Percentiles rank a stretch among this genome's conserved stretches.
Conservation (phyloP, 805 yeast genomes). For the Scheffersomyces lignosus region DNA sequence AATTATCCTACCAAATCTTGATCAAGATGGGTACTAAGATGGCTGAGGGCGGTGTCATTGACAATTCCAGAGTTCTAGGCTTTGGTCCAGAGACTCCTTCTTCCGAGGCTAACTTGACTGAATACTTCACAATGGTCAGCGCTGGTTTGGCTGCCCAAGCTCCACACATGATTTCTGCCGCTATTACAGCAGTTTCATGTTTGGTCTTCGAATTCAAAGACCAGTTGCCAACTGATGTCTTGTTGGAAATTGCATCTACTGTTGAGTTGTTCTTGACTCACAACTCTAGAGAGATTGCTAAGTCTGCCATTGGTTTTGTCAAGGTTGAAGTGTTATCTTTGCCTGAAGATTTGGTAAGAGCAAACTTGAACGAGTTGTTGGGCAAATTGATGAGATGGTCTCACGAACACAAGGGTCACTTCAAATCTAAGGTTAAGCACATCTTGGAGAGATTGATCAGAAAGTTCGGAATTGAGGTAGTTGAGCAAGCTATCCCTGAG, state of each 20-base stretch:
- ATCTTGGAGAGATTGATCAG: conserved; percentile 88
- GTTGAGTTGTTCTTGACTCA: conserved; percentile 89
- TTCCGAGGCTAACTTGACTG: conserved; percentile 67
- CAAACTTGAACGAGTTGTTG: conserved; percentile 65
- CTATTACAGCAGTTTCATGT: conserved; percentile 84
- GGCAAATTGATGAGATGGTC: conserved; percentile 85
- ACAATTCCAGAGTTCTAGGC: conserved; percentile 65
- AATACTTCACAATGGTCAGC: conserved; percentile 87
- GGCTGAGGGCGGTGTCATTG: conserved; percentile 66
- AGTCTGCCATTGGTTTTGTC: conserved; percentile 90
- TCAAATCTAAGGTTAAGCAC: conserved; percentile 90
- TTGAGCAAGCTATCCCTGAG: conserved; percentile 84
- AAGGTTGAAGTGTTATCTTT: conserved; percentile 83
- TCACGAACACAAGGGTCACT: conserved; percentile 93
- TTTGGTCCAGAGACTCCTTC: conserved; percentile 63
- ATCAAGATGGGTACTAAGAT: conserved; percentile 80
- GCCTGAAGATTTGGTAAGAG: conserved; percentile 72
- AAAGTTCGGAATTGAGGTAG: conserved; percentile 84
- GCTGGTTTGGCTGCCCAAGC: conserved; percentile 95
- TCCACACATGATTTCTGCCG: conserved; percentile 95
- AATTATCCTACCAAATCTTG: conserved; percentile 70
- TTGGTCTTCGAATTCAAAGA: conserved; percentile 82
- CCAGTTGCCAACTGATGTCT: conserved; percentile 55
- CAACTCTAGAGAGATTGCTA: conserved; percentile 89
- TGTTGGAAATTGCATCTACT: conserved; percentile 78